Evolutionary conservation across 1,139 yeast genomes (phyloP), one percentile per base, ranked within the genome.

Genomic region (Kodamaea suecica): DNA sequence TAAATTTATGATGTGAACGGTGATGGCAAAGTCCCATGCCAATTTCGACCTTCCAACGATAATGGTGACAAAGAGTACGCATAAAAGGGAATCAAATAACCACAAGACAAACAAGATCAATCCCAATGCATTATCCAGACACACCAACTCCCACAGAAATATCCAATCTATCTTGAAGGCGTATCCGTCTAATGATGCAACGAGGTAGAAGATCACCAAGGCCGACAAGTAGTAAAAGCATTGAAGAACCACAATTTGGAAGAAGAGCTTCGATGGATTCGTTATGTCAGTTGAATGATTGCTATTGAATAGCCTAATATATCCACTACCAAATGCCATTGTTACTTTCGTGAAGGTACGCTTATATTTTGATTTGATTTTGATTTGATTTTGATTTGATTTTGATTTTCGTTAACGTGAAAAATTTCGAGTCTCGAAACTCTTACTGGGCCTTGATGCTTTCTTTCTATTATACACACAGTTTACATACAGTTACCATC

Each of bases 11-110:
- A 85, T 79, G 57, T 92, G 97, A 11, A 92, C 70, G 0, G 98
- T 90, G 23, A 92, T 55, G 9, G 95, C 96, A 63, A 90, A 92
- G 59, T 92, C 98, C 84, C 96, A 84, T 0, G 97, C 97, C 39
- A 92, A 65, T 57, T 90, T 92, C 27, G 95, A 84, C 41, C 97
- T 68, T 0, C 97, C 97, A 12, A 92, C 95, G 15, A 90, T 80
- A 4, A 88, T 63, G 1, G 95, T 86, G 52, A 92, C 80, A 50
- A 87, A 87, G 12, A 86, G 60, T 2, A 88, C 96, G 51, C 90
- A 81, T 13, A 82, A 57, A 35, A 84, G 66, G 1, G 95, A 73
- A 55, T 85, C 95, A 37, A 86, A 61, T 10, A 90, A 66, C 97
- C 97, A 90, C 42, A 88, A 59, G 10, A 74, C 59, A 31, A 82